A percentile compares a stretch with the other conserved stretches of the same genome.
Evolutionary conservation across 1,284 basidiomycete species (phyloP).

Genomic region (Entoloma clypeatum): DNA sequence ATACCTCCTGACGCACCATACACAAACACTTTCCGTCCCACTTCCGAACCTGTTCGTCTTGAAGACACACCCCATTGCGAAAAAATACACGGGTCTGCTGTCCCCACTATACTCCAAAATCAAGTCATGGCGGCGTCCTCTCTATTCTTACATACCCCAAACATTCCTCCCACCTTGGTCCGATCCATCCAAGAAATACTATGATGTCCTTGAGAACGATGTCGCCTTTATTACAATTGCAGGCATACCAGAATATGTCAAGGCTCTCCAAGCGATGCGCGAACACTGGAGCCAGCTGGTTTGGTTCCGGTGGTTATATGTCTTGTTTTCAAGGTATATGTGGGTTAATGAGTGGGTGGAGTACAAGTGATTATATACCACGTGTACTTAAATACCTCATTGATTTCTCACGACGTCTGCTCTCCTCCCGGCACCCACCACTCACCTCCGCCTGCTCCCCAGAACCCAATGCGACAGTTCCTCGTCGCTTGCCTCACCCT

Average conservation of each 20-base stretch:
- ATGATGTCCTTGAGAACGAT: no score
- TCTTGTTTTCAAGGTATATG: conserved; percentile 85
- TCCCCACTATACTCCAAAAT: conserved; percentile 44
- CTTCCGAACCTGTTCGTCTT: conserved; percentile 48
- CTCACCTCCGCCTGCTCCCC: no score
- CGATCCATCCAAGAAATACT: no score
- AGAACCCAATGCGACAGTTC: no score
- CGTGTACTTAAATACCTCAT: no score
- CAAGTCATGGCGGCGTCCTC: conserved; percentile 3
- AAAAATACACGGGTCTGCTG: conserved; percentile 60
- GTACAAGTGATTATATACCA: no score
- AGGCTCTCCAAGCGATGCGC: conserved; percentile 67
- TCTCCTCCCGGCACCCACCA: no score
- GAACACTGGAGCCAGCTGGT: conserved; percentile 75
- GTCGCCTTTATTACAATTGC: conserved; percentile 50
- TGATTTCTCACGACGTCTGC: no score
- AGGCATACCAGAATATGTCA: conserved; percentile 51
- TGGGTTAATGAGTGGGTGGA: conserved; percentile 85
- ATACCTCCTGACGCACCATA: conserved; percentile 34
- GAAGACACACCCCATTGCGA: conserved; percentile 49
- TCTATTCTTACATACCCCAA: background rate
- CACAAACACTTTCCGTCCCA: conserved; percentile 30
- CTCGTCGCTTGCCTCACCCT: conserved; percentile 25
- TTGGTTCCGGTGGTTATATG: conserved; percentile 90
- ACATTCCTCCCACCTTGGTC: background rate